Percentiles rank a stretch among this genome's conserved stretches.
Conservation (phyloP, 805 yeast species). For the Millerozyma miso region DNA sequence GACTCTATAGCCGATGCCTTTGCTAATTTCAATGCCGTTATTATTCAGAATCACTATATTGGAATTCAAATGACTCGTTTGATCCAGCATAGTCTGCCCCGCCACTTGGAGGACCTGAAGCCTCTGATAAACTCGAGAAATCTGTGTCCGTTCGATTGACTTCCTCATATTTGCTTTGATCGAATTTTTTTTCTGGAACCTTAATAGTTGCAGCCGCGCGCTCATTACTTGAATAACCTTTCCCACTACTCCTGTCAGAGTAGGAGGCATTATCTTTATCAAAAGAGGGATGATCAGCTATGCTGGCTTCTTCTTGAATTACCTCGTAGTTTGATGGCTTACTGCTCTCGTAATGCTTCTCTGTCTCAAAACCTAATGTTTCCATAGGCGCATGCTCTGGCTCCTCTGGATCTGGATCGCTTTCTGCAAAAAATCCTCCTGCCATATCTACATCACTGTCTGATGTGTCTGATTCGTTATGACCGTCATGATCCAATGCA, state of each 20-base stretch:
- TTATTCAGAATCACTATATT: constrained; percentile 25
- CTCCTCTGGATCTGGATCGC: background rate
- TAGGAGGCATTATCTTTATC: no score
- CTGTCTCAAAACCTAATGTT: no score
- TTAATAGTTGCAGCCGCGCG: background rate
- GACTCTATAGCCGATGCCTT: no score
- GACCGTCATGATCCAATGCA: no score
- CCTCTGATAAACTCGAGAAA: background rate
- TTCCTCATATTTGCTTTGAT: background rate
- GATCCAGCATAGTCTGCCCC: background rate
- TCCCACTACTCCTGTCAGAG: no score
- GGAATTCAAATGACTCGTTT: background rate
- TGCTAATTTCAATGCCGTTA: background rate
- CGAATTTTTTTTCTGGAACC: background rate
- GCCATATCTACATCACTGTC: background rate
- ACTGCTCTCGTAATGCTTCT: no score
- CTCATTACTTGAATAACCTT: no score
- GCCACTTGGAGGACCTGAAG: background rate
- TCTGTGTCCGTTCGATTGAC: background rate
- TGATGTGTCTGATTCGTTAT: no score
- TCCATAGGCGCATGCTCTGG: no score
- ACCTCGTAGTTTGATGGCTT: no score
- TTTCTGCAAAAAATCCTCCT: constrained; percentile 5
- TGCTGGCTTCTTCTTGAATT: no score
- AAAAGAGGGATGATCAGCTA: no score